Conservation (phyloP, 2,329 filamentous ascomycete genomes). For the Xylaria sp. region DNA sequence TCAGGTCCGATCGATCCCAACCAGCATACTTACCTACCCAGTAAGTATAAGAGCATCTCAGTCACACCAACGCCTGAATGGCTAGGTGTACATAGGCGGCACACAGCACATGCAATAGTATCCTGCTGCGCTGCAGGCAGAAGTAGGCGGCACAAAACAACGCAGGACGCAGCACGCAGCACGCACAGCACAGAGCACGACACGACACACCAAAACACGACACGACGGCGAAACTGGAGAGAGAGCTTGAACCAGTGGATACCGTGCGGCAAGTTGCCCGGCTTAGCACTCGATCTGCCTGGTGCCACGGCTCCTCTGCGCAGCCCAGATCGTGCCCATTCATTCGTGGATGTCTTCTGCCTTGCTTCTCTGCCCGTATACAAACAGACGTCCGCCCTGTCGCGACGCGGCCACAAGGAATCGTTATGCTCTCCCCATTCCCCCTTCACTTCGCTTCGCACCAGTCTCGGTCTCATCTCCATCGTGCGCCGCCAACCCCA, state of each 20-base stretch:
- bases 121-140: constrained; percentile 30
- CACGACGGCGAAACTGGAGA: constrained; percentile 18
- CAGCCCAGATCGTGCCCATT: constrained; percentile 31
- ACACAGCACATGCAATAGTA: constrained; percentile 33
- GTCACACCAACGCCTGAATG: constrained; percentile 25
- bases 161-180: neutral
- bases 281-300: constrained; percentile 18
- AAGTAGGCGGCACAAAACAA: constrained; percentile 19
- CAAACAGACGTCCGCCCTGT: constrained; percentile 17
- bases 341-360: constrained; percentile 24
- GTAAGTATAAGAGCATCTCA: constrained; percentile 3
- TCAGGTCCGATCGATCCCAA: constrained; percentile 19
- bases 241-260: constrained; percentile 21
- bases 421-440: constrained; percentile 9
- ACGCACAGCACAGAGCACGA: neutral
- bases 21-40: neutral
- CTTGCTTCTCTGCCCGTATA: constrained; percentile 32
- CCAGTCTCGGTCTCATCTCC: constrained; percentile 11
- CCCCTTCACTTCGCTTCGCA: constrained; percentile 10
- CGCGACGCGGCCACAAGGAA: constrained; percentile 11
- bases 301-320: constrained; percentile 14
- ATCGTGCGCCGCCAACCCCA: constrained; percentile 9
- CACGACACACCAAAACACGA: neutral
- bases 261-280: constrained; percentile 18
- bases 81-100: neutral